Base-by-base conservation (phyloP, 176 grass and related monocot genomes). In the Aegilops umbellulata region DNA sequence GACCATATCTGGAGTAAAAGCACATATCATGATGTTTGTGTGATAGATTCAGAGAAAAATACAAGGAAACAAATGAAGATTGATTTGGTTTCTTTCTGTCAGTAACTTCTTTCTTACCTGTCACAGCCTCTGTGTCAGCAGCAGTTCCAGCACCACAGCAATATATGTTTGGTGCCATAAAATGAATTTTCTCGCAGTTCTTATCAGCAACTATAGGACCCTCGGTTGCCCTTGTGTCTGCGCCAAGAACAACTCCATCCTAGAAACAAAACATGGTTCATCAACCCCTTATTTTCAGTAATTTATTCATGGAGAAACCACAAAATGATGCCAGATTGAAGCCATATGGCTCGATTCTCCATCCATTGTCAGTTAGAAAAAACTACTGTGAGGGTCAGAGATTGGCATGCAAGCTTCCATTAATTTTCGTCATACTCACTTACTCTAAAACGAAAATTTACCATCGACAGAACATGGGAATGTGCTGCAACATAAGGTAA, bases 121-220 rank as follows among this genome's bases (percentile, higher is more conserved):
- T 95, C 32, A 95, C 91, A 42, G 91, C 90, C 74, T 95, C 91
- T 0, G 91, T 98, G 31, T 98, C 93, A 61, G 96, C 93, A 86
- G 93, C 91, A 90, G 96, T 95, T 87, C 92, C 93, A 55, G 96
- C 93, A 86, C 96, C 93, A 78, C 93, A 98, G 57, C 93, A 98
- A 71, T 94, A 98, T 65, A 95, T 98, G 55, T 98, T 98, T 22
- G 93, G 93, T 36, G 96, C 93, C 93, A 98, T 95, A 42, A 82
- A 98, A 41, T 95, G 96, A 34, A 98, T 94, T 78, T 94, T 98
- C 78, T 98, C 93, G 61, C 93, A 98, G 76, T 98, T 95, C 72
- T 98, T 98, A 44, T 98, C 95, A 38, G 95, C 95, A 84, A 98
- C 93, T 71, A 98, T 95, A 74, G 95, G 95, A 58, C 95, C 95